phyloP scores from a whole-genome alignment of 2,329 filamentous ascomycete species.

The Tolypocladium guangdongense region DNA sequence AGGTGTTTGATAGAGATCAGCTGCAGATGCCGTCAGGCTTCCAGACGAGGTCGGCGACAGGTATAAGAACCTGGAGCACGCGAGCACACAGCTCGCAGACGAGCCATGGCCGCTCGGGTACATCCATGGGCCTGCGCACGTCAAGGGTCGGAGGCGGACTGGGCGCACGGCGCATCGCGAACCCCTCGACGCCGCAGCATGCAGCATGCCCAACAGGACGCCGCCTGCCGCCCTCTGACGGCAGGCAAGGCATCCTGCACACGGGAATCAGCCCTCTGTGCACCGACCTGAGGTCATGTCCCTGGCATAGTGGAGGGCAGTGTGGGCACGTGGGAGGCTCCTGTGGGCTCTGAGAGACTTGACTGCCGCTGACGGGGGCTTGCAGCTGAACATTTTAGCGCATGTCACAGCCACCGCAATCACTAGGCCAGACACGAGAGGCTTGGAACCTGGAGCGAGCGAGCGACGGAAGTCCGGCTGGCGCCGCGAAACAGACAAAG shows the following conservation, averaged over 20 bases:
- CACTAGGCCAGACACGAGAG: not conserved
- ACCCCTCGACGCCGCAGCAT: not conserved
- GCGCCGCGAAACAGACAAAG: too few relatives aligned
- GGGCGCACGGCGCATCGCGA: not conserved
- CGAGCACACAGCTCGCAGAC: not conserved
- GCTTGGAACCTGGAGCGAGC: too few relatives aligned
- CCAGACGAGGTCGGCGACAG: not conserved
- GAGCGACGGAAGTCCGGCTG: too few relatives aligned
- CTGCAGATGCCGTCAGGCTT: not conserved
- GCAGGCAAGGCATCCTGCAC: not conserved
- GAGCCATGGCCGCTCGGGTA: not conserved
- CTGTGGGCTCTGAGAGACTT: not conserved
- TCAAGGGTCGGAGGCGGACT: not conserved
- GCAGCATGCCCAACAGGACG: not conserved
- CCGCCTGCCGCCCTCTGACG: not conserved
- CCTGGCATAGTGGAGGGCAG: not conserved
- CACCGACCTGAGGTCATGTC: not conserved
- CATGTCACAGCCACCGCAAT: not conserved
- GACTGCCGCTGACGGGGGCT: not conserved
- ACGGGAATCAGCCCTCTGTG: not conserved
- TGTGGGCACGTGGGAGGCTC: not conserved
- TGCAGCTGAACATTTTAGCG: not conserved
- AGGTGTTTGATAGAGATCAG: not conserved
- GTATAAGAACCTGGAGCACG: not conserved
- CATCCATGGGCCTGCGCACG: not conserved